Base-by-base conservation (phyloP, 2,329 filamentous ascomycete species). In the Penicillium sp. region DNA sequence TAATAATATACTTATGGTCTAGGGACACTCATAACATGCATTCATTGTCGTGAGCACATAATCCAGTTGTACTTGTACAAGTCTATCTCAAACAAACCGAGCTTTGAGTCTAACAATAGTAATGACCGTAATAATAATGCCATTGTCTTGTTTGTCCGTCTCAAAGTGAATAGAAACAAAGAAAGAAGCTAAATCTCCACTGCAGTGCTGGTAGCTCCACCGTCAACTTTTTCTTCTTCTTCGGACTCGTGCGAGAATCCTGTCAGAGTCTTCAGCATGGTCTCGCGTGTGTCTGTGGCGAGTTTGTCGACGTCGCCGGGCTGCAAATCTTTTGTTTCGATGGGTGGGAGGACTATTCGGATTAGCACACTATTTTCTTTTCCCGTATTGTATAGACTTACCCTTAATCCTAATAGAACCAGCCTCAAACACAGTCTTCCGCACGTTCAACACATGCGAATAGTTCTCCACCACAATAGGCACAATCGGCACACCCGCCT, bases 401-500 rank as follows among this genome's bases (percentile, higher is more conserved):
- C 89, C 85, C 77, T 89, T 91, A 60, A 91, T 79, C 12, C 89
- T 89, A 59, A 97, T 85, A 45, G 74, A 80, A 45, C 89, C 89
- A 0, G 83, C 73, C 46, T 82, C 84, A 68, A 93, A 93, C 42
- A 83, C 77, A 64, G 83, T 69, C 46, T 79, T 78, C 74, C 86
- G 85, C 64, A 86, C 73, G 65, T 84, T 85, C 61, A 92, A 74
- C 33, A 92, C 69, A 68, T 91, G 83, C 64, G 86, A 86, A 72
- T 93, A 93, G 74, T 91, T 92, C 69, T 89, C 88, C 28, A 85
- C 83, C 47, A 91, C 87, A 35, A 95, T 82, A 0, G 94, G 94
- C 3, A 99, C 87, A 65, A 99, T 90, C 24, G 92, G 92, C 5
- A 97, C 94, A 63, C 91, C 89, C 2, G 93, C 93, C 79, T 97